These are phyloP conservation scores for Pestalotiopsis fici DNA, from an alignment of 2,329 filamentous ascomycete genomes.

Conservation along the genomic window DNA sequence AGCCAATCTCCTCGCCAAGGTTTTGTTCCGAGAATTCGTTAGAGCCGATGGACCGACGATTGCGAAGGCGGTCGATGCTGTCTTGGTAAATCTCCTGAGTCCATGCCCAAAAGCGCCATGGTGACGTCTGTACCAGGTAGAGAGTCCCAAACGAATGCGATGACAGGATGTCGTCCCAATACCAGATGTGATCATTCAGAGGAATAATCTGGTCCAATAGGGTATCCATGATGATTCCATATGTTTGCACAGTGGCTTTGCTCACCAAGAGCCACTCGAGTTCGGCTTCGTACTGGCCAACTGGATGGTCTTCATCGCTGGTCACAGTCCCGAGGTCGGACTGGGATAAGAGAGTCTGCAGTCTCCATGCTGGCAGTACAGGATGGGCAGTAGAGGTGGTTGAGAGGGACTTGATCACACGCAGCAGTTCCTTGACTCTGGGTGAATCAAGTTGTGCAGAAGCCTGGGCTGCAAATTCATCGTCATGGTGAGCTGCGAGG, in stretches of 20 bases:
- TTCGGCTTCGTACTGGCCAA: slow-evolving; percentile 67
- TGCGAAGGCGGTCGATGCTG: slow-evolving; percentile 45
- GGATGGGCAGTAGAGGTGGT: slow-evolving; percentile 65
- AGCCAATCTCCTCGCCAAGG: slow-evolving; percentile 30
- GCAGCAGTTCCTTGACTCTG: slow-evolving; percentile 63
- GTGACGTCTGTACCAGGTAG: slow-evolving; percentile 86
- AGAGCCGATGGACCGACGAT: slow-evolving; percentile 21
- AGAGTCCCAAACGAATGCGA: slow-evolving; percentile 78
- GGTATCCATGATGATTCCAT: slow-evolving; percentile 76
- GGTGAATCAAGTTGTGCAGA: slow-evolving; percentile 50
- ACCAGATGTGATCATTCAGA: slow-evolving; percentile 85
- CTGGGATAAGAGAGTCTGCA: slow-evolving; percentile 64
- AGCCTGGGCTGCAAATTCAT: slow-evolving; percentile 31
- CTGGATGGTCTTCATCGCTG: slow-evolving; percentile 22
- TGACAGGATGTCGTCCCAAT: slow-evolving; percentile 88
- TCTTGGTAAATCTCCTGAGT: slow-evolving; percentile 69
- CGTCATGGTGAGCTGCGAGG: slow-evolving; percentile 37
- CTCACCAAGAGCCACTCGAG: slow-evolving; percentile 88
- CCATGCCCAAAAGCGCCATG: slow-evolving; percentile 73
- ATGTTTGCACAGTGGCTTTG: slow-evolving; percentile 90
- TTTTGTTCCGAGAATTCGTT: slow-evolving; percentile 27
- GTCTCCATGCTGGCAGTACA: slow-evolving; percentile 59
- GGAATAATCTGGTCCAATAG: slow-evolving; percentile 82
- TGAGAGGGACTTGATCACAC: slow-evolving; percentile 70
- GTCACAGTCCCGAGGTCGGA: slow-evolving; percentile 52